phyloP scores from a whole-genome alignment of 2,329 filamentous ascomycete species.

The Byssochlamys sp. region DNA sequence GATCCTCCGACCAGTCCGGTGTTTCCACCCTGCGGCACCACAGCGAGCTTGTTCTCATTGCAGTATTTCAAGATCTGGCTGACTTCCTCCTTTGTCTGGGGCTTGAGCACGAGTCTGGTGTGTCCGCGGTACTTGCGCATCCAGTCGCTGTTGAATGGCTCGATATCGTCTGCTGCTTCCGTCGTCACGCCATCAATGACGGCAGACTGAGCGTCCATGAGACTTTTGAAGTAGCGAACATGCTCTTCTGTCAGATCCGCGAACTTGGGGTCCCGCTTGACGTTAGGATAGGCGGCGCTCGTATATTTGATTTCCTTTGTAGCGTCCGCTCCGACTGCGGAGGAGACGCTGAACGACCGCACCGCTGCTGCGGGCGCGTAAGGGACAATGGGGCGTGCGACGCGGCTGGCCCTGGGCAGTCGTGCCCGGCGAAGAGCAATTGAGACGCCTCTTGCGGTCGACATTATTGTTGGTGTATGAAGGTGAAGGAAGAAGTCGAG shows the following conservation, averaged over 20 bases:
- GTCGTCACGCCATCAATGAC: conserved; percentile 73
- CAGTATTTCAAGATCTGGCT: conserved; percentile 88
- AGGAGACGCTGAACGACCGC: conserved; percentile 23
- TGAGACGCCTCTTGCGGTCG: conserved; percentile 11
- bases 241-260: conserved; percentile 61
- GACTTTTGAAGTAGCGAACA: conserved; percentile 67
- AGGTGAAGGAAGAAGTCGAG: not conserved
- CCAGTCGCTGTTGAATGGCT: conserved; percentile 93
- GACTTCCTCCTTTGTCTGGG: conserved; percentile 73
- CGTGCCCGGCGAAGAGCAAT: conserved; percentile 24
- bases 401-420: conserved; percentile 19
- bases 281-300: conserved; percentile 65
- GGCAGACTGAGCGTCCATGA: conserved; percentile 71
- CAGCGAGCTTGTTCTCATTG: conserved; percentile 82
- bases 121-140: conserved; percentile 97
- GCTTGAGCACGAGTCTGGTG: conserved; percentile 76
- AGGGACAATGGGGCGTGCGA: conserved; percentile 14
- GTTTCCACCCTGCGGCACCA: conserved; percentile 94
- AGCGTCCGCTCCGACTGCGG: conserved; percentile 15
- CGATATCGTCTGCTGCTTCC: conserved; percentile 68
- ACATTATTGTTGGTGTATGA: conserved; percentile 2
- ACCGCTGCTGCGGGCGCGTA: conserved; percentile 10
- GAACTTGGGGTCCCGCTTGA: conserved; percentile 72
- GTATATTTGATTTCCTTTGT: conserved; percentile 58
- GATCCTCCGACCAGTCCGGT: conserved; percentile 91